A percentile compares a stretch with the other conserved stretches of the same genome.
phyloP scores from a whole-genome alignment of 2,329 filamentous ascomycete species.

The Xylaria sp. region DNA sequence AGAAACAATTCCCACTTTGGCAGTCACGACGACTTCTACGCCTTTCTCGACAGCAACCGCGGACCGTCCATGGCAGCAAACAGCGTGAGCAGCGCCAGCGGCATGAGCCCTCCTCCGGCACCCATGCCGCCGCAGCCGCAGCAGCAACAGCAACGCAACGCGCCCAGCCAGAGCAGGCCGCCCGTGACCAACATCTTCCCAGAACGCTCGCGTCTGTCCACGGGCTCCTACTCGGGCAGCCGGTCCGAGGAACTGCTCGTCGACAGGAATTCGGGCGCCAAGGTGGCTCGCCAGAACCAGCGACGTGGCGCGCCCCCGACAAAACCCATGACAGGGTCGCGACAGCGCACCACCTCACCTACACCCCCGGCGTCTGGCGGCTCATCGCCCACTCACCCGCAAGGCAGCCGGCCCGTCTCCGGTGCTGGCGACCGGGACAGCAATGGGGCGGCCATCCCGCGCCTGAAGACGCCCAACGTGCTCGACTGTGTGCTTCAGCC shows the following conservation, averaged over 20 bases:
- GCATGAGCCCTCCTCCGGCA: conserved; percentile 30
- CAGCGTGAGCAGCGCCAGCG: conserved; percentile 10
- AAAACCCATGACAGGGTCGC: conserved; percentile 36
- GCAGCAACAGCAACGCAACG: conserved; percentile 38
- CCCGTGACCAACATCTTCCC: conserved; percentile 47
- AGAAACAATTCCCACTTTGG: conserved; percentile 44
- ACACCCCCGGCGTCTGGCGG: conserved; percentile 41
- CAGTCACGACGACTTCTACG: conserved; percentile 50
- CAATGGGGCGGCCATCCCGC: conserved; percentile 50
- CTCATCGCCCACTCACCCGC: conserved; percentile 40
- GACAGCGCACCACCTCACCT: conserved; percentile 44
- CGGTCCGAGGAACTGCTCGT: conserved; percentile 50
- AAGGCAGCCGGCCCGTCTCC: conserved; percentile 32
- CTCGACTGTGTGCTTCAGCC: conserved; percentile 58
- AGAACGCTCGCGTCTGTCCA: conserved; percentile 44
- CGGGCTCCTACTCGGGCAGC: conserved; percentile 46
- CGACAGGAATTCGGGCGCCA: conserved; percentile 41
- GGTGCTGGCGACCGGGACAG: conserved; percentile 23
- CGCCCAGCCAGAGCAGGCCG: conserved; percentile 45
- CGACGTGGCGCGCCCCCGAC: conserved; percentile 39
- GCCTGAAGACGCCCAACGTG: conserved; percentile 59
- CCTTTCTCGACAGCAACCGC: conserved; percentile 49
- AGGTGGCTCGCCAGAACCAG: conserved; percentile 46
- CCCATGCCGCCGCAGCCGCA: conserved; percentile 38
- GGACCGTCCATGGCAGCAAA: conserved; percentile 31